Evolutionary conservation across 306 rosid genomes (phyloP).

Genomic region (Senna tora): DNA sequence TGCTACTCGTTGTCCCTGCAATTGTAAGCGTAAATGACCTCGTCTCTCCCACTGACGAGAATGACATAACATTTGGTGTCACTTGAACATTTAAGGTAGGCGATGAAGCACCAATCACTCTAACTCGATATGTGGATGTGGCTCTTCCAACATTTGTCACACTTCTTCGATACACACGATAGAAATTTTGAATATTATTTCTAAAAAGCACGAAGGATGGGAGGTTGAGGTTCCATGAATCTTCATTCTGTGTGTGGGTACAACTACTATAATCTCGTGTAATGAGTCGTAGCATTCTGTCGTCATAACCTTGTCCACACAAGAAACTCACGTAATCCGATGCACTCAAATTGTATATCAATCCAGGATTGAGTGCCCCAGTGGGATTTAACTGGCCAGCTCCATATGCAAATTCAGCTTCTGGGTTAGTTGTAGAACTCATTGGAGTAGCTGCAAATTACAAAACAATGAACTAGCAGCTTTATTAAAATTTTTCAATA

Average conservation of each 20-base stretch:
- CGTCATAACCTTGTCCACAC: conserved; percentile 33
- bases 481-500: no score
- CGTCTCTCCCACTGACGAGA: conserved; percentile 4
- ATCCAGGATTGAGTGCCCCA: conserved; percentile 39
- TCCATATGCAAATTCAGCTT: conserved; percentile 44
- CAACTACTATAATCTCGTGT: conserved; percentile 4
- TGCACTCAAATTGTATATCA: conserved; percentile 37
- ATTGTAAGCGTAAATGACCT: conserved; percentile 2
- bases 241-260: not conserved
- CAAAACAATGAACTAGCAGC: no score
- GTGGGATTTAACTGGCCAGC: conserved; percentile 40
- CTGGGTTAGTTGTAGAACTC: not conserved
- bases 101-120: not conserved
- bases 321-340: conserved; percentile 30
- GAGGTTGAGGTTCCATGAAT: conserved; percentile 34
- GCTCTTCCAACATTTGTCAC: not conserved
- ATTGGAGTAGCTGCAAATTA: conserved; percentile 37
- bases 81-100: not conserved
- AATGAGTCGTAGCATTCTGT: not conserved
- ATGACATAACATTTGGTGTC: conserved; percentile 23
- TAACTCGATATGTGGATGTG: not conserved
- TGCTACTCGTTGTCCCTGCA: conserved; percentile 10
- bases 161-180: not conserved
- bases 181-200: not conserved
- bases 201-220: conserved; percentile 42